Base-by-base conservation (phyloP, 768 basidiomycete genomes). In the Amanita pallidorosea region DNA sequence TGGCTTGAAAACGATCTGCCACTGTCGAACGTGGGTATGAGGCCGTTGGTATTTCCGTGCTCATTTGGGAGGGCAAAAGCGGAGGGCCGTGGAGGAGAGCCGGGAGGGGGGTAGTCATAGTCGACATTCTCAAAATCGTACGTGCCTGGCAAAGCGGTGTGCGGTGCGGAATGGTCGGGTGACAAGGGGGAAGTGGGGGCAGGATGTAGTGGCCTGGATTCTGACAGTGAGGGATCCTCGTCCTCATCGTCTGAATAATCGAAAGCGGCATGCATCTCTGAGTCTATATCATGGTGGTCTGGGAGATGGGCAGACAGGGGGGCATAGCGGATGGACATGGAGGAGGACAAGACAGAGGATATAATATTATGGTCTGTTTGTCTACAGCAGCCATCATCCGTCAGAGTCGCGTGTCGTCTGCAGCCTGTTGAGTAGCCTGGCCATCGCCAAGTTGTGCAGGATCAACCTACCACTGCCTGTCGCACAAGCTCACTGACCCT, bases 211-310 rank as follows among this genome's bases (percentile, higher is more conserved):
- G 79, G 82, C 31, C 67, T 75, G 17, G 74, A 73, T 63, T 79
- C 79, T 18, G 74, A 72, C 62, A 78, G 78, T 25, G 73, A 65
- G 46, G 60, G 53, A 48, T 76, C 66, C 57, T 77, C 78, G 52
- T 79, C 79, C 43, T 85, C 81, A 54, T 83, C 83, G 50, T 88
- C 88, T 4, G 80, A 76, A 57, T 87, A 85, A 62, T 83, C 83
- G 57, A 93, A 93, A 2, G 91, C 89, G 20, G 88, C 88, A 61
- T 92, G 85, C 77, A 93, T 81, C 70, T 91, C 72, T 29, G 61
- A 63, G 53, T 70, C 67, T 51, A 61, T 63, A 50, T 67, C 84
- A 53, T 73, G 67, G 42, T 65, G 68, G 61, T 77, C 76, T 15
- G 71, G 66, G 57, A 69, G 70, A 18, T 76, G 72, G 56, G 76